phyloP scores from a whole-genome alignment of 495 filamentous ascomycete genomes.

The Pyronema domesticum region DNA sequence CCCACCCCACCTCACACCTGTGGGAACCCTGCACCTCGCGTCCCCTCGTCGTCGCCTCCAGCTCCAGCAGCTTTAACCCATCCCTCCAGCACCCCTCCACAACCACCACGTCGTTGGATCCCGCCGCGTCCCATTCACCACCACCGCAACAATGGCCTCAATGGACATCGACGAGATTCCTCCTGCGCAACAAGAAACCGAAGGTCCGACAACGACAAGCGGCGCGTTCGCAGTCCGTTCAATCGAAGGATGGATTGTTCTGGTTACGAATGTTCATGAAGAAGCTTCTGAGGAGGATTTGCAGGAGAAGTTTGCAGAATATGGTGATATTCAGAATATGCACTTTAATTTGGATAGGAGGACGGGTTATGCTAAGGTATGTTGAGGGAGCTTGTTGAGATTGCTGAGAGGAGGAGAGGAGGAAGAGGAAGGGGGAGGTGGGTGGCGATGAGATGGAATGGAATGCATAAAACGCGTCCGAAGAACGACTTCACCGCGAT shows the following conservation, averaged over 20 bases:
- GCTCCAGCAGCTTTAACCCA: too few species aligned
- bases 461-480: too few species aligned
- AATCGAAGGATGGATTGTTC: conserved; percentile 97
- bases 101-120: too few species aligned
- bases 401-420: too few species aligned
- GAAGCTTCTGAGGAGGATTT: conserved; percentile 94
- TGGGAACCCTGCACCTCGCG: too few species aligned
- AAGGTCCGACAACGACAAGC: conserved; percentile 45
- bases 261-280: conserved; percentile 93
- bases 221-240: conserved; percentile 86
- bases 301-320: conserved; percentile 86
- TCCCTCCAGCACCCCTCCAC: too few species aligned
- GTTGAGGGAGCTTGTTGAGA: conserved; percentile 7
- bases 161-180: conserved; percentile 62
- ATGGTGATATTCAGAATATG: conserved; percentile 93
- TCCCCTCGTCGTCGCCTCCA: too few species aligned
- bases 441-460: too few species aligned
- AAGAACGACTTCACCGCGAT: too few species aligned
- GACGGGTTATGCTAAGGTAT: conserved; percentile 94
- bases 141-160: conserved; percentile 36
- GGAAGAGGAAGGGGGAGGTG: too few species aligned
- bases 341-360: conserved; percentile 86
- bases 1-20: too few species aligned
- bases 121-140: too few species aligned
- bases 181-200: conserved; percentile 24